These are phyloP conservation scores for Euphorbia corollata DNA, from an alignment of 441 rosid genomes.

Conservation along the genomic window DNA sequence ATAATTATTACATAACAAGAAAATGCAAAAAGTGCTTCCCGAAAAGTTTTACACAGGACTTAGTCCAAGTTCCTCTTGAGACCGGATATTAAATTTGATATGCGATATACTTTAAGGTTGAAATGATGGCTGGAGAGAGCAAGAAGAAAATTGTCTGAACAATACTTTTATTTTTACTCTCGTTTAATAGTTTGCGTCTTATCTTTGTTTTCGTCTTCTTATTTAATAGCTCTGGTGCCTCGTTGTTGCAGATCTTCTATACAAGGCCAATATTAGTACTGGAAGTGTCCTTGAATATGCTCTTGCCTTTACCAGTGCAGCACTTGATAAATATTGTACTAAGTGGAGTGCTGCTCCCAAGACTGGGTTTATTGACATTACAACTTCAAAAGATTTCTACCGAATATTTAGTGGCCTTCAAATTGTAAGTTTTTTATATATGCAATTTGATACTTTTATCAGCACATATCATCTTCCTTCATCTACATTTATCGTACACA, in stretches of 20 bases:
- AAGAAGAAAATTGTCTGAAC: not conserved
- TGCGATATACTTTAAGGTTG: not conserved
- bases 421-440: conserved; percentile 46
- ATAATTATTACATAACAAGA: not conserved
- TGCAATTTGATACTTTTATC: not conserved
- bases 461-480: not conserved
- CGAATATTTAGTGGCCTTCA: conserved; percentile 97
- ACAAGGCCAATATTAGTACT: conserved; percentile 85
- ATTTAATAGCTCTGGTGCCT: conserved; percentile 14
- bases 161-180: not conserved
- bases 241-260: conserved; percentile 67
- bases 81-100: not conserved
- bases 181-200: no score
- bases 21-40: conserved; percentile 1
- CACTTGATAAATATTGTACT: conserved; percentile 84
- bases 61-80: not conserved
- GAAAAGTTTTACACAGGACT: not conserved
- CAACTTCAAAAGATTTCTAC: conserved; percentile 91
- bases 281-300: conserved; percentile 97
- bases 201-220: no score
- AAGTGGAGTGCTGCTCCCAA: conserved; percentile 98
- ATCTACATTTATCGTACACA: not conserved
- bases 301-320: conserved; percentile 95
- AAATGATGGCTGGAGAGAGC: not conserved
- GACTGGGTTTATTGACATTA: conserved; percentile 92